Percentiles rank a stretch among this genome's conserved stretches.
Evolutionary conservation across 1,284 basidiomycete species (phyloP).

Genomic region (Trametes polyzona): DNA sequence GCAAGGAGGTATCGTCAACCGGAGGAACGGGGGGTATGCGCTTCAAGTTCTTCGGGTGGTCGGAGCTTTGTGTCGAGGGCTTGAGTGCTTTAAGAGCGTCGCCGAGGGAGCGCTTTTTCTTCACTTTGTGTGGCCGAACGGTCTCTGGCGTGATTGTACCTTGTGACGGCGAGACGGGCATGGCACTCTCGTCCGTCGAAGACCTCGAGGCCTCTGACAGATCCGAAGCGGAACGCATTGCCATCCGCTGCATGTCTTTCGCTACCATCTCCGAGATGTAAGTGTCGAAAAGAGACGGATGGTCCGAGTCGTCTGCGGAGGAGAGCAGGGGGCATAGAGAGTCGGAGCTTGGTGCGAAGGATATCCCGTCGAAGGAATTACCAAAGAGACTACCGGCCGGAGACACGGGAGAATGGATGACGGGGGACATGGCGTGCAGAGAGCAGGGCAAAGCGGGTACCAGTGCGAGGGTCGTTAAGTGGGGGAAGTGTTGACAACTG

Average conservation of each 20-base stretch:
- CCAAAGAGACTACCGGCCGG: constrained; percentile 4
- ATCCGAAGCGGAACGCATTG: constrained; percentile 6
- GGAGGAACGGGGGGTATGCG: constrained; percentile 8
- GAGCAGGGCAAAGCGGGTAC: constrained; percentile 6
- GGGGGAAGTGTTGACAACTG: constrained; percentile 5
- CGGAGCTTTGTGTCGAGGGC: constrained; percentile 13
- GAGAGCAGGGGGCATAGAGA: constrained; percentile 18
- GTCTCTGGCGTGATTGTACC: constrained; percentile 20
- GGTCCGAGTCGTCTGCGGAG: constrained; percentile 6
- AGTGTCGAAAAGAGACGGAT: constrained; percentile 15
- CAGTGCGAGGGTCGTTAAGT: constrained; percentile 3
- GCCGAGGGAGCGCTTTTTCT: constrained; percentile 25
- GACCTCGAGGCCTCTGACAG: constrained; percentile 13
- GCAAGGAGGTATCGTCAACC: constrained; percentile 11
- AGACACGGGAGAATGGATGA: constrained; percentile 19
- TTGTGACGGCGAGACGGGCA: constrained; percentile 14
- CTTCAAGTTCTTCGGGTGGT: constrained; percentile 3
- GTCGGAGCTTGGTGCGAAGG: constrained; percentile 11
- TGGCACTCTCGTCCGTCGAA: constrained; percentile 15
- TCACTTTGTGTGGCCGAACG: constrained; percentile 6
- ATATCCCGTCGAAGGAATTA: constrained; percentile 9
- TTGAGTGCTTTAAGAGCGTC: constrained; percentile 23
- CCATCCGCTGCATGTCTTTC: constrained; percentile 2
- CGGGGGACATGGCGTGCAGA: constrained; percentile 19
- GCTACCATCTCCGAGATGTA: constrained; percentile 13